Base-by-base conservation (phyloP, 1,284 basidiomycete species). In the Microbotryum lychnidis-dioicae region DNA sequence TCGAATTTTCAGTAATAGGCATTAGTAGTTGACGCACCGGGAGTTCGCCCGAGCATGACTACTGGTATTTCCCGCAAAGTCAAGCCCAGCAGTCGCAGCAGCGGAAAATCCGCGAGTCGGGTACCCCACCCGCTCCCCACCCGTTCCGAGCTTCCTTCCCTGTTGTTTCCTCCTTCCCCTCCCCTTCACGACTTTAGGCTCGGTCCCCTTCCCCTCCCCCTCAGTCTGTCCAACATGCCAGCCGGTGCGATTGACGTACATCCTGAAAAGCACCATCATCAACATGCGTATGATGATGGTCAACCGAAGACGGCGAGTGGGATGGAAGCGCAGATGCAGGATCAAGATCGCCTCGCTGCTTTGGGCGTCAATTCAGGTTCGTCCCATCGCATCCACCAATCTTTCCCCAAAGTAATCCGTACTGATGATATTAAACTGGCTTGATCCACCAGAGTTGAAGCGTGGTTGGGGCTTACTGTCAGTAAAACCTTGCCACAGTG, bases 391-490 rank as follows among this genome's bases (percentile, higher is more conserved):
- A 14, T 31, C 31, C 31, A 31, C 31, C 31, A 31, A 31, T 31
- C 31, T 31, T 31, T 31, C 31, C 0, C 31, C 31, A 31, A 2
- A 31, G 31, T 31, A 9, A 31, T 31, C 8, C 29, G 20, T 23
- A 20, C 20, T 50, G 3, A 18, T 50, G 48, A 50, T 29, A 31
- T 20, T 50, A 1, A 4, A 3, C 16, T 50, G 48, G 21, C 0
- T 23, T 1, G 23, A 3, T 16, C 9, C 29, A 23, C 12, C 48
- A 58, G 62, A 63, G 27, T 46, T 64, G 16, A 44, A 47, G 27
- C 65, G 65, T 21, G 65, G 57, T 9, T 66, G 57, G 54, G 33
- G 53, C 2, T n/a, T 50, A 6, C 45, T 64, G 21, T 50, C 12
- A 12, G 27, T 50, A 3, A 31, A 31, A 14, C 10, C 29, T 27